These are phyloP conservation scores for Pezicula neosporulosa DNA, from an alignment of 2,329 filamentous ascomycete genomes.

Conservation along the genomic window DNA sequence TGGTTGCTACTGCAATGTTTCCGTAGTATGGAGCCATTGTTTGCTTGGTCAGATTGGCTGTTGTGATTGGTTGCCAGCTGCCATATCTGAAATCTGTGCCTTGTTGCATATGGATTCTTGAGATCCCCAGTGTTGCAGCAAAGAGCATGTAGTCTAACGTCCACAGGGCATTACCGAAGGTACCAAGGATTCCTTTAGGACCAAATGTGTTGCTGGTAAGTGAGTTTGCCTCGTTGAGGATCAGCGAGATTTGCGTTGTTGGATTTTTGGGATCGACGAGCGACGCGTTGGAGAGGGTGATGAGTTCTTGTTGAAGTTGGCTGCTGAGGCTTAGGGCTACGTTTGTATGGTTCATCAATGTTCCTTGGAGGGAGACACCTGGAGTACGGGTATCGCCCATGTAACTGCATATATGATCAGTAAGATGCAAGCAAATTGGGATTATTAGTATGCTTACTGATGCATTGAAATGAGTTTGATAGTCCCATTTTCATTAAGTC, in stretches of 20 bases:
- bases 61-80: slow-evolving; percentile 19
- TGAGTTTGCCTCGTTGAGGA: slow-evolving; percentile 15
- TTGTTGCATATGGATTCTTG: slow-evolving; percentile 11
- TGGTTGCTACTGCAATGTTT: slow-evolving; percentile 3
- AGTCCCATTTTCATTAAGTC: slow-evolving; percentile 43
- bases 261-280: not conserved
- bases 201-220: slow-evolving; percentile 11
- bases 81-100: slow-evolving; percentile 22
- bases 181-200: slow-evolving; percentile 6
- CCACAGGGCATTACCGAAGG: slow-evolving; percentile 13
- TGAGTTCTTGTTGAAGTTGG: not conserved
- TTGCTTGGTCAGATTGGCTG: slow-evolving; percentile 6
- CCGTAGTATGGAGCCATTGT: slow-evolving; percentile 20
- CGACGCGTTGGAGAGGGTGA: not conserved
- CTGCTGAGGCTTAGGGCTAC: not conserved
- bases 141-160: slow-evolving; percentile 14
- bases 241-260: not conserved
- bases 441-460: slow-evolving; percentile 40
- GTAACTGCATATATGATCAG: slow-evolving; percentile 41
- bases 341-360: slow-evolving; percentile 61
- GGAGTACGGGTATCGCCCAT: slow-evolving; percentile 56
- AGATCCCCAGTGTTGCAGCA: slow-evolving; percentile 7
- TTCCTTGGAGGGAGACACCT: slow-evolving; percentile 60
- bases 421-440: not conserved
- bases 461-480: slow-evolving; percentile 55